Evolutionary conservation across 192 early-diverging fungal species (phyloP).

Genomic region (Spizellomyces punctatus): DNA sequence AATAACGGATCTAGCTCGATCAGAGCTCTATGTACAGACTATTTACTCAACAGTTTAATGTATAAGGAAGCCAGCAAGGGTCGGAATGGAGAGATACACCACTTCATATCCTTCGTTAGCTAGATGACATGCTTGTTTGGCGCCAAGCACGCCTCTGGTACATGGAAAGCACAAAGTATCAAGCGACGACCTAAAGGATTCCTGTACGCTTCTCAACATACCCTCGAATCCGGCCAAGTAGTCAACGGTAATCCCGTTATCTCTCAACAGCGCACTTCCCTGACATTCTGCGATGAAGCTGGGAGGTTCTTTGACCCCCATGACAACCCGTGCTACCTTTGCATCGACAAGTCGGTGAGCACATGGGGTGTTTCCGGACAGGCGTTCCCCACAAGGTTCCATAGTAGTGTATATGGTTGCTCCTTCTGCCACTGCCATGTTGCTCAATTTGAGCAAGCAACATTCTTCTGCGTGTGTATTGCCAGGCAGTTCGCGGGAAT

Average conservation of each 20-base stretch:
- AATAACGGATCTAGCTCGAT: too few relatives aligned
- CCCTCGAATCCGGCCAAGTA: conserved; percentile 69
- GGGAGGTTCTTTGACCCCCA: conserved; percentile 86
- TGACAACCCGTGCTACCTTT: conserved; percentile 71
- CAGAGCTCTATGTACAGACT: too few relatives aligned
- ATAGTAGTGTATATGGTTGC: conserved; percentile 92
- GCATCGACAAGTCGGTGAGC: conserved; percentile 73
- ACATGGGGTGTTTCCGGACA: conserved; percentile 78
- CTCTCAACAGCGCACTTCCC: conserved; percentile 67
- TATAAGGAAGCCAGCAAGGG: too few relatives aligned
- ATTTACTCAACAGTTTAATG: too few relatives aligned
- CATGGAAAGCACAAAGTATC: background rate
- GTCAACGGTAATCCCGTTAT: conserved; percentile 75
- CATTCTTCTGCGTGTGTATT: conserved; percentile 98
- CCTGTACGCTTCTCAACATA: background rate
- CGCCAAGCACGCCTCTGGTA: conserved; percentile 64
- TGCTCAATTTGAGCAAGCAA: conserved; percentile 74
- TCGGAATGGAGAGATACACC: too few relatives aligned
- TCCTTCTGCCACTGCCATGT: conserved; percentile 35
- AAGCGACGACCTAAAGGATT: background rate
- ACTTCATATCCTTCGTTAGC: background rate
- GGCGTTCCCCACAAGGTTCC: conserved; percentile 86
- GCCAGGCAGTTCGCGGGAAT: conserved; percentile 89
- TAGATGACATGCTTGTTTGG: conserved; percentile 68
- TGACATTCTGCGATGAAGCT: conserved; percentile 79